Base-by-base conservation (phyloP, 2,329 filamentous ascomycete species). In the Fusarium mexicanum region DNA sequence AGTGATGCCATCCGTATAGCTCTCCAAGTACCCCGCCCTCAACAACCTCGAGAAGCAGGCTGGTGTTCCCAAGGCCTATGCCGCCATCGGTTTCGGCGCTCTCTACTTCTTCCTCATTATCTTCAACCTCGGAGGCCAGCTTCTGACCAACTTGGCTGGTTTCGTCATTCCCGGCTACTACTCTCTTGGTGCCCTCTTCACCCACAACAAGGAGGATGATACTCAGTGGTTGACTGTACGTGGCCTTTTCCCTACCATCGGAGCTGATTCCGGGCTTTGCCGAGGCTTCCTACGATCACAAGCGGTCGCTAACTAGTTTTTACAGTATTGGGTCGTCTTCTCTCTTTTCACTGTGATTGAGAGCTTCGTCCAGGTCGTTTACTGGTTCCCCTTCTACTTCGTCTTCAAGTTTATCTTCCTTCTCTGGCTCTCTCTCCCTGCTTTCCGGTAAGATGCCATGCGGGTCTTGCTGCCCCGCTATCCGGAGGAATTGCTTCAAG, bases 321-420 rank as follows among this genome's bases (percentile, higher is more conserved):
- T 46, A 22, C 58, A 94, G 92, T 97, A 97, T 88, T 97, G 94
- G 94, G 93, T 97, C 69, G 92, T 94, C 72, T 96, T 94, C 81
- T 87, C 93, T 63, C 92, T 94, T 85, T 91, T 96, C 85, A 95
- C 92, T 72, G 93, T 96, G 57, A 82, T 94, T 78, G 94, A 97
- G 89, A 95, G 93, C 84, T 89, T 93, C 71, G 86, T 97, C 80
- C 95, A 89, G 85, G 93, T 94, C 74, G 93, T 96, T 74, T 96
- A 96, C 90, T 97, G 94, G 94, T 94, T 97, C 88, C 93, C 96
- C 82, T 99, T 99, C 88, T 99, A 99, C 93, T 99, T 94, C 87
- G 96, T 95, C 83, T 98, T 99, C 93, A 99, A 99, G 91, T 98
- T 99, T 83, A 88, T 97, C 82, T 93, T 98, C 84, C 90, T 98